Evolutionary conservation across 108 stramenopile genomes (phyloP).

Genomic region (Conticribra weissflogii): DNA sequence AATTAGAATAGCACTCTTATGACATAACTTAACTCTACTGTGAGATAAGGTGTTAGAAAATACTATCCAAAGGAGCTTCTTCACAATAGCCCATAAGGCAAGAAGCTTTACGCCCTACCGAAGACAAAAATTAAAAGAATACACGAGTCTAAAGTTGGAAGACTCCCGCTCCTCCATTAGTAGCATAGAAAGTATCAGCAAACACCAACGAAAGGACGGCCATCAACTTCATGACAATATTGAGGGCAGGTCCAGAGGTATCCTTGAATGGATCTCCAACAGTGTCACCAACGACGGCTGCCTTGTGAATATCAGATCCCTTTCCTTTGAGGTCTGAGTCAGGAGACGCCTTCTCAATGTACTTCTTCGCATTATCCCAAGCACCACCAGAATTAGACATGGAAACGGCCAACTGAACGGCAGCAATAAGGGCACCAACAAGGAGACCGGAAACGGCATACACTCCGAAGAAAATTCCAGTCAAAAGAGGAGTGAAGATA

Average conservation of each 20-base stretch:
- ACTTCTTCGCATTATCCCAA: conserved; percentile 99
- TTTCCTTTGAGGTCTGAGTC: conserved; percentile 92
- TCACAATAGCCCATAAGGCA: too few species aligned
- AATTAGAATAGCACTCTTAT: too few species aligned
- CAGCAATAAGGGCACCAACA: conserved; percentile 90
- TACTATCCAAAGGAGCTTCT: too few species aligned
- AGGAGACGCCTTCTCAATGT: conserved; percentile 90
- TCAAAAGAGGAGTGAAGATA: conserved; percentile 96
- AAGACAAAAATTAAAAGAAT: conserved; percentile 11
- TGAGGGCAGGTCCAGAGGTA: conserved; percentile 96
- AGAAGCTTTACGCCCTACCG: conserved; percentile 6
- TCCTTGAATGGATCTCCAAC: conserved; percentile 99
- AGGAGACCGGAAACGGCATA: conserved; percentile 95
- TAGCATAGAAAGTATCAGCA: conserved; percentile 94
- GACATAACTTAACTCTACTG: too few species aligned
- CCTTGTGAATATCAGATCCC: conserved; percentile 95
- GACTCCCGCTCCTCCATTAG: conserved; percentile 66
- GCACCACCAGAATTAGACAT: conserved; percentile 99
- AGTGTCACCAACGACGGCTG: conserved; percentile 97
- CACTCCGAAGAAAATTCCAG: conserved; percentile 97
- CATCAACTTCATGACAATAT: conserved; percentile 99
- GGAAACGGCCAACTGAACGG: conserved; percentile 95
- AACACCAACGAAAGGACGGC: conserved; percentile 97
- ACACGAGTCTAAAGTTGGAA: conserved; percentile 29
- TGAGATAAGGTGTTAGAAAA: too few species aligned